Evolutionary conservation across 1,284 basidiomycete genomes (phyloP), one percentile per base, ranked within the genome.

Genomic region (Tremellales sp.): DNA sequence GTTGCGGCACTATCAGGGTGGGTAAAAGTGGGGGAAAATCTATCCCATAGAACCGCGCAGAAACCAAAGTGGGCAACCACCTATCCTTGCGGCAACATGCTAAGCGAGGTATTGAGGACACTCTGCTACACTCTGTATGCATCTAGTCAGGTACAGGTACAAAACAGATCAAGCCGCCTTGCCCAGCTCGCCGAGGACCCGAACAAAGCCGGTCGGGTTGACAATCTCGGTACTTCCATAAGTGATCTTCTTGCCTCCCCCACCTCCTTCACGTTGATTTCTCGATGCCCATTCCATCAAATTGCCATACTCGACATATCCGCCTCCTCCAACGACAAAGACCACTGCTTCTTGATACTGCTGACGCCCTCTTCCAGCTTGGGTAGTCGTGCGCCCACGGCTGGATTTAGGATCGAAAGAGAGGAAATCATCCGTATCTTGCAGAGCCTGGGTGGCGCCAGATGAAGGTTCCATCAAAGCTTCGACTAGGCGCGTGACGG

Each of bases 301-400:
- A 71, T 98, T 98, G 6, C 91, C 89, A 64, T 94, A 97, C 75
- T 99, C 96, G 46, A 98, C 91, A 66, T 98, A 96, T 19, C 91
- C 87, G 1, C 92, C 96, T 3, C 96, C 96, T 4, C 96, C 96
- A 1, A 98, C 93, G 13, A 98, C 80, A 63, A 99, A 99, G 2
- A 98, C 87, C 60, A 92, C 83, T 15, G 87, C 85, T 58, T 98
- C 93, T 15, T 80, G 77, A 72, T 92, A 96, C n/a, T 82, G 78
- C 43, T 76, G 74, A 19, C 77, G 60, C 0, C 66, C 60, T 73
- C 74, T 46, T 64, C 72, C 56, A n/a, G 52, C 71, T 56, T 33
- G 67, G 2, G 75, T 73, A 75, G 80, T 45, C 79, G 67, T 29
- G 77, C 84, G 27, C 72, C 72, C 65, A 80, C 81, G 52, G 79